A percentile compares a stretch with the other conserved stretches of the same genome.
Conservation (phyloP, 2,329 filamentous ascomycete genomes). For the Amauroascus niger region DNA sequence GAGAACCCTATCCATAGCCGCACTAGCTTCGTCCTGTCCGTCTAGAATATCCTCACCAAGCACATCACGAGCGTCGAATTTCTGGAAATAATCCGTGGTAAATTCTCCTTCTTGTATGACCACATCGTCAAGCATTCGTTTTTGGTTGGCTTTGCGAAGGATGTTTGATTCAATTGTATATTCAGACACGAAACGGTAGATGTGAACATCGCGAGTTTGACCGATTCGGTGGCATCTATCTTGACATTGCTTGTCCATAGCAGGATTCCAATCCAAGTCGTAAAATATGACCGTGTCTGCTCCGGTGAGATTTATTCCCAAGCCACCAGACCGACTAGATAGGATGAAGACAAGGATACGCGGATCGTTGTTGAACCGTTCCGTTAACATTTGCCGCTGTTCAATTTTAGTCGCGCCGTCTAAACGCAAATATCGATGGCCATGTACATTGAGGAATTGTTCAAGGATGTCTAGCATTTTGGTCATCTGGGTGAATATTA, state of each 20-base stretch:
- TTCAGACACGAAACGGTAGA: constrained; percentile 87
- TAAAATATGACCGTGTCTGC: constrained; percentile 98
- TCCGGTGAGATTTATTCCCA: constrained; percentile 93
- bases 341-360: constrained; percentile 93
- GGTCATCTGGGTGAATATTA: constrained; percentile 99
- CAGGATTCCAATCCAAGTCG: constrained; percentile 97
- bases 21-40: constrained; percentile 61
- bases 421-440: constrained; percentile 88
- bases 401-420: constrained; percentile 96
- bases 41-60: constrained; percentile 46
- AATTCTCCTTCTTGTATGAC: constrained; percentile 98
- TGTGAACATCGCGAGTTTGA: constrained; percentile 94
- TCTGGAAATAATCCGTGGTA: constrained; percentile 91
- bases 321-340: constrained; percentile 83
- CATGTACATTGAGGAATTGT: constrained; percentile 95
- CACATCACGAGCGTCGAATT: constrained; percentile 59
- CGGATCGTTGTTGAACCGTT: constrained; percentile 90
- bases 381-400: constrained; percentile 86
- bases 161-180: constrained; percentile 98
- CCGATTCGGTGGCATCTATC: constrained; percentile 95
- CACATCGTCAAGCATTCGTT: constrained; percentile 93
- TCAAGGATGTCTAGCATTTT: constrained; percentile 96
- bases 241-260: constrained; percentile 99
- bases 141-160: constrained; percentile 89
- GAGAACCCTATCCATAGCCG: constrained; percentile 77